Percentiles rank a stretch among this genome's conserved stretches.
phyloP scores from a whole-genome alignment of 257 asterid species.

The Verbena officinalis region DNA sequence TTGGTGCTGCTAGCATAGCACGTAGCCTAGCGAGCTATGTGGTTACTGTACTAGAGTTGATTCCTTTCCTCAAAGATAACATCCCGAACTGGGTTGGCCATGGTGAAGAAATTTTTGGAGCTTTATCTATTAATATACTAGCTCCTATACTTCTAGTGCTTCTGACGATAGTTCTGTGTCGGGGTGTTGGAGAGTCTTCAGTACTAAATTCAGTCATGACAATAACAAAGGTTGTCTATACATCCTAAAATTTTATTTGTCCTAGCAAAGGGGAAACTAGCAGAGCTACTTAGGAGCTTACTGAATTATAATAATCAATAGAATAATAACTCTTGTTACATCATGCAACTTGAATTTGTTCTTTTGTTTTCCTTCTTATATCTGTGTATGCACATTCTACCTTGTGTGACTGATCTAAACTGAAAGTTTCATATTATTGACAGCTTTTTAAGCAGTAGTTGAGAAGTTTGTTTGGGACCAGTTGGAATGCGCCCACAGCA shows the following conservation, averaged over 20 bases:
- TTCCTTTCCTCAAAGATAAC: constrained; percentile 72
- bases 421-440: constrained; percentile 9
- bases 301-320: constrained; percentile 11
- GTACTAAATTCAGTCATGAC: constrained; percentile 77
- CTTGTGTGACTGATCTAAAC: constrained; percentile 5
- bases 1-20: constrained; percentile 98
- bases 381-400: background rate
- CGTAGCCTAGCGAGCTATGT: constrained; percentile 94
- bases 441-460: constrained; percentile 1
- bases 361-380: background rate
- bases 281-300: background rate
- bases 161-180: constrained; percentile 74
- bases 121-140: constrained; percentile 70
- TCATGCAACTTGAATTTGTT: background rate
- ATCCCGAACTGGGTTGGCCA: constrained; percentile 97
- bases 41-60: constrained; percentile 73
- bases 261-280: constrained; percentile 10
- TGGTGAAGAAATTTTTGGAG: constrained; percentile 82
- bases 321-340: background rate
- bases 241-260: constrained; percentile 24
- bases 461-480: constrained; percentile 9
- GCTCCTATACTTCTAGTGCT: constrained; percentile 88
- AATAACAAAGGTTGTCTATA: constrained; percentile 64
- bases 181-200: constrained; percentile 96
- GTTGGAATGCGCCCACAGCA: constrained; percentile 17